Base-by-base conservation (phyloP, 202 grass and related monocot species). In the Cymbopogon flexuosus region DNA sequence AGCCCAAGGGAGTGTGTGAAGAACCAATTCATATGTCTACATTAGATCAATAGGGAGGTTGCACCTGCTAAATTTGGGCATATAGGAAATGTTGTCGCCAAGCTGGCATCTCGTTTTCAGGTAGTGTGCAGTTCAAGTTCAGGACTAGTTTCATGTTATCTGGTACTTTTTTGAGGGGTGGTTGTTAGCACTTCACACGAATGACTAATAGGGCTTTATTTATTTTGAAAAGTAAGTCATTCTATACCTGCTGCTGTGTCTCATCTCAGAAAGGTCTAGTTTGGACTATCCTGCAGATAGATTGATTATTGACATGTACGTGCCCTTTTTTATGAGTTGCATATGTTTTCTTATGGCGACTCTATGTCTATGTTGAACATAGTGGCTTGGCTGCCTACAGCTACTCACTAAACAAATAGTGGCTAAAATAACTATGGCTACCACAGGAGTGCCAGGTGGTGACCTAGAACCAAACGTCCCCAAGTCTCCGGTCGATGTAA, bases 21-120 rank as follows among this genome's bases (percentile, higher is more conserved):
- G 65, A 37, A 52, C 12, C 18, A 46, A 14, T 24, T 59, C 8
- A 6, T 42, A 24, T 62, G 64, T 43, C 63, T 57, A 7, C 23
- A 52, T 18, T 40, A 31, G 16, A 62, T 15, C 12, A 46, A 66
- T 6, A 76, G 73, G 5, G 60, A 51, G 30, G 21, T 2, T 6
- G 15, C 12, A 62, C 75, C 31, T 60, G 76, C 16, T 74, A 49
- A 88, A 76, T 79, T 33, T 60, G 21, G 19, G 2, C 57, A 62
- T 19, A 47, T 42, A 77, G 39, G 70, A 57, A 45, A 57, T 19
- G 52, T 9, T 57, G 41, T 31, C 18, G 31, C 42, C 10, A 41
- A 56, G 66, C 14, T 76, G 31, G 29, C 49, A 30, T 37, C 33
- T 6, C 51, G n/a, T 60, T 35, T 37, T 70, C 14, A 77, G 65